These are phyloP conservation scores for Melastoma candidum DNA, from an alignment of 441 rosid genomes.

Conservation along the genomic window DNA sequence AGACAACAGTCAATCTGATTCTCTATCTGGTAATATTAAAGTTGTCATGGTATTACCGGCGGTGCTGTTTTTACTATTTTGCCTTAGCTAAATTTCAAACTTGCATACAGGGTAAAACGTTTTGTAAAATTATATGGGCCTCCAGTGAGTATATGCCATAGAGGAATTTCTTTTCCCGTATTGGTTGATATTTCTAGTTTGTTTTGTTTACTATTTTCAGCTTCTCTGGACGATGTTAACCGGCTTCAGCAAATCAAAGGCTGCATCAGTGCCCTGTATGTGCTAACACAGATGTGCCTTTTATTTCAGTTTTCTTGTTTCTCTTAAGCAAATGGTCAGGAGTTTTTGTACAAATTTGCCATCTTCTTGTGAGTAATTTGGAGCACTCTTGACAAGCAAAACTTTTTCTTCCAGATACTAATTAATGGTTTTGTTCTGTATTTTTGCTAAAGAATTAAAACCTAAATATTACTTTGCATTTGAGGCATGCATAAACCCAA, in stretches of 20 bases:
- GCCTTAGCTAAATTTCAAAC: not conserved
- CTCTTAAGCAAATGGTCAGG: too few species aligned
- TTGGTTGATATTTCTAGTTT: not conserved
- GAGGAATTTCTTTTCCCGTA: not conserved
- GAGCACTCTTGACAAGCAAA: too few species aligned
- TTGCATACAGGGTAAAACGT: too few species aligned
- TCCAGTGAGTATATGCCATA: too few species aligned
- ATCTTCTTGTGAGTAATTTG: too few species aligned
- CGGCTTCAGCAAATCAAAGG: constrained; percentile 71
- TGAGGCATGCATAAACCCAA: too few species aligned
- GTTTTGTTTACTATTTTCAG: constrained; percentile 28
- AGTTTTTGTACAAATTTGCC: too few species aligned
- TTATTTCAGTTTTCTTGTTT: not conserved
- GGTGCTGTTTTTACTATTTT: not conserved
- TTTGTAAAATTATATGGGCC: too few species aligned
- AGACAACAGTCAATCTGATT: constrained; percentile 25
- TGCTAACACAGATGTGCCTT: constrained; percentile 1
- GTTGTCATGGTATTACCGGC: not conserved
- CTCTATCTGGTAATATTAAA: constrained; percentile 24
- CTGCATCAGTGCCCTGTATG: constrained; percentile 52
- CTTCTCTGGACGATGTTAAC: constrained; percentile 30
- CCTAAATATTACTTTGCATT: too few species aligned
- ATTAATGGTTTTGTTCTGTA: too few species aligned
- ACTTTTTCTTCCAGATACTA: too few species aligned
- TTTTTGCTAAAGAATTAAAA: too few species aligned